These are phyloP conservation scores for Hygrophorus pudorinus DNA, from an alignment of 768 basidiomycete genomes.

Conservation along the genomic window DNA sequence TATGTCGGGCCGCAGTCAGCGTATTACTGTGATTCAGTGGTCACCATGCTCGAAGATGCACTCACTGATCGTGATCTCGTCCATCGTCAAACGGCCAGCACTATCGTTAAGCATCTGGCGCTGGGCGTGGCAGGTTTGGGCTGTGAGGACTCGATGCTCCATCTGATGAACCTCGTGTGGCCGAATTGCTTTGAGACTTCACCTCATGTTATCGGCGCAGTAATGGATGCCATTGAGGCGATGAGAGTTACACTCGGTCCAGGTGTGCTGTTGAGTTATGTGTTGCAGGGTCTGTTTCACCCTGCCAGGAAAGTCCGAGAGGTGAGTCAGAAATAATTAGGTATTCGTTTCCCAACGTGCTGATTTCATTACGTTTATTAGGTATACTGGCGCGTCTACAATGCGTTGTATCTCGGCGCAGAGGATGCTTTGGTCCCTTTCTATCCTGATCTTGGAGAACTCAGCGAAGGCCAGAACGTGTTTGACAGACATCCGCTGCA, in stretches of 20 bases:
- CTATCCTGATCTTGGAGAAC: conserved; percentile 84
- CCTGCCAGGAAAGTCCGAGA: conserved; percentile 96
- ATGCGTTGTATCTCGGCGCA: conserved; percentile 86
- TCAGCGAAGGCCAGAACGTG: conserved; percentile 85
- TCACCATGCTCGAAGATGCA: conserved; percentile 97
- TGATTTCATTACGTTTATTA: not conserved
- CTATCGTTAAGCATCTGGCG: conserved; percentile 97
- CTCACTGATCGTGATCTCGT: conserved; percentile 97
- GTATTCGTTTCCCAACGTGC: not conserved
- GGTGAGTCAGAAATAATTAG: conserved; percentile 21
- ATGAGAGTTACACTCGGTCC: conserved; percentile 96
- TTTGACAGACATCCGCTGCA: conserved; percentile 81
- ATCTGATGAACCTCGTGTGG: conserved; percentile 97
- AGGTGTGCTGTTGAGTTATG: conserved; percentile 85
- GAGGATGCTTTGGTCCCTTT: conserved; percentile 89
- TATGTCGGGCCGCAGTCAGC: conserved; percentile 96
- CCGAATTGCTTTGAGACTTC: conserved; percentile 98
- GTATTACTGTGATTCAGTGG: conserved; percentile 94
- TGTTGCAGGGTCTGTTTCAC: conserved; percentile 93
- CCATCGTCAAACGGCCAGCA: conserved; percentile 94
- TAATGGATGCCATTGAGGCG: conserved; percentile 97
- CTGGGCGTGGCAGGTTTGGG: conserved; percentile 95
- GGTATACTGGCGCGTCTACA: conserved; percentile 93
- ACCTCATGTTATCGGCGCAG: conserved; percentile 95
- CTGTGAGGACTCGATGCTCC: conserved; percentile 96